phyloP scores from a whole-genome alignment of 1,284 basidiomycete species.

The Malassezia vespertilionis region DNA sequence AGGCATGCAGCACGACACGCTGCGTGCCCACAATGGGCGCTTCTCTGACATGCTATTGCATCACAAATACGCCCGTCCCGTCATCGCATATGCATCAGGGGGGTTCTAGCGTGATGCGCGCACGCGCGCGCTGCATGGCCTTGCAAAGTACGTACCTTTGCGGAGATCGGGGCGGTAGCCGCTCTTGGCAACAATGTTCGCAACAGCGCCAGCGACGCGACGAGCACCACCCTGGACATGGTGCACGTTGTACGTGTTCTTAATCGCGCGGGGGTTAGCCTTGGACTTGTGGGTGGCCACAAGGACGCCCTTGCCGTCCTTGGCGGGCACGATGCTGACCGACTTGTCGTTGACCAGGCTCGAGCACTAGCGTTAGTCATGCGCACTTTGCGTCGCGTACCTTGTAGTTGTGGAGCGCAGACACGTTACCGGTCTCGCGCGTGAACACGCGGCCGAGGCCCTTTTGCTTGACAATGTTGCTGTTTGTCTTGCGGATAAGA shows the following conservation, averaged over 20 bases:
- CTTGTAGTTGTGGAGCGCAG: constrained; percentile 45
- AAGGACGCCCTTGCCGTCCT: constrained; percentile 30
- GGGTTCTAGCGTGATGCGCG: constrained; percentile 46
- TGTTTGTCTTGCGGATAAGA: constrained; percentile 36
- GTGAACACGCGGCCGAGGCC: constrained; percentile 43
- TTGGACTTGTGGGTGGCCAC: constrained; percentile 42
- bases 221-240: constrained; percentile 22
- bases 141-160: constrained; percentile 30
- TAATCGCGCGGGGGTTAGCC: constrained; percentile 24
- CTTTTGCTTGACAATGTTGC: constrained; percentile 46
- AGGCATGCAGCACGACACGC: constrained; percentile 1
- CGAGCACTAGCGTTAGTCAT: constrained; percentile 25
- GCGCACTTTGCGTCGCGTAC: constrained; percentile 14
- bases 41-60: constrained; percentile 30
- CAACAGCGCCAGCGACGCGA: constrained; percentile 35
- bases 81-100: constrained; percentile 35
- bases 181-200: constrained; percentile 39
- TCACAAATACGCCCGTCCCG: constrained; percentile 45
- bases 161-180: constrained; percentile 44
- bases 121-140: background rate
- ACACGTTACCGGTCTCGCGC: constrained; percentile 42
- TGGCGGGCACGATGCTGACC: constrained; percentile 33
- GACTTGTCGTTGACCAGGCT: constrained; percentile 42
- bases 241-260: constrained; percentile 20
- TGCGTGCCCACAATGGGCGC: background rate